Evolutionary conservation across 441 rosid species (phyloP), one percentile per base, ranked within the genome.

Genomic region (Dalechampia spathulata): DNA sequence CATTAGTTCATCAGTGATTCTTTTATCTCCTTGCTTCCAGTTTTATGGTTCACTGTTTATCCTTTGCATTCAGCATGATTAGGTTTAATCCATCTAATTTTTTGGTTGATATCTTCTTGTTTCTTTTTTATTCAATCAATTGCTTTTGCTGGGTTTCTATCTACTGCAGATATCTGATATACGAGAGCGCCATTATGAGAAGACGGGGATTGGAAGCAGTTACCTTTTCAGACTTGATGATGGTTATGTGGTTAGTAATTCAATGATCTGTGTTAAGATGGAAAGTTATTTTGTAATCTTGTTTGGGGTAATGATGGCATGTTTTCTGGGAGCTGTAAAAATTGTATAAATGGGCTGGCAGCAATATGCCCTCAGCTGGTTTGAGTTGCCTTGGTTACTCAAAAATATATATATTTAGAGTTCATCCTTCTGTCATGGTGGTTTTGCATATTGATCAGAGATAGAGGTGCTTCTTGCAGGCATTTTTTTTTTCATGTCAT

Each of bases 201-300:
- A 81, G 83, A 94, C 78, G 90, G 99, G 97, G 72, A 94, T 94
- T 65, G 99, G 99, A 45, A 94, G 99, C 80, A 94, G 99, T 70
- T 94, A 94, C 72, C 99, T 94, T 20, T 94, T 94, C 65, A 84
- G 88, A 67, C 99, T 94, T 65, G 97, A 94, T 55, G 99, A 94
- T 64, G 97, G 96, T 59, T 87, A 85, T 66, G 97, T 94, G 95
- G 97, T 93, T 55, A 75, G 97, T 76, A 48, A 30, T 57, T 46
- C 21, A 7, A 39, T 28, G 14, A 32, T 26, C 20, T 34, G n/a
- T n/a, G n/a, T n/a, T n/a, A n/a, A n/a, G n/a, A n/a, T n/a, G n/a
- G n/a, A n/a, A n/a, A n/a, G n/a, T n/a, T n/a, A n/a, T n/a, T n/a
- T 28, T 50, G 2, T 5, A 8, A 49, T 36, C 49, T 11, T 61